phyloP scores from a whole-genome alignment of 1,139 yeast genomes.

The Kodamaea derodonti region DNA sequence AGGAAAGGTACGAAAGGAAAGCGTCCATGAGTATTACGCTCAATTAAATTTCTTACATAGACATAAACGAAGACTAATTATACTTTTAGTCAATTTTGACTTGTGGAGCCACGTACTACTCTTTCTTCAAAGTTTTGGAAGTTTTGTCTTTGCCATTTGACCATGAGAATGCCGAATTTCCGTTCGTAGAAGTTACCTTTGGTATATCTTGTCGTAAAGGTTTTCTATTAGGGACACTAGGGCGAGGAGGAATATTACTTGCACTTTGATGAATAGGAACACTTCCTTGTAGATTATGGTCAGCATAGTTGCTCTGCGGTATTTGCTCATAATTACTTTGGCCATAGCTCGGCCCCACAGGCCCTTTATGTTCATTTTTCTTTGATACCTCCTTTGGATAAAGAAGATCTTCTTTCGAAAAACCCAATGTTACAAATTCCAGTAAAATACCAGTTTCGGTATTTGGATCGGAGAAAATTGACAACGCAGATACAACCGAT shows the following conservation, averaged over 20 bases:
- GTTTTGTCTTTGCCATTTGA: neutral
- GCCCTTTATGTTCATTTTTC: too few relatives aligned
- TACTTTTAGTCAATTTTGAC: too few relatives aligned
- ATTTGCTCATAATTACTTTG: too few relatives aligned
- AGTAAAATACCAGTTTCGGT: slow-evolving; percentile 1
- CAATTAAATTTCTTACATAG: too few relatives aligned
- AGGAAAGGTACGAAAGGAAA: neutral
- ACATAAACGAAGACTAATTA: too few relatives aligned
- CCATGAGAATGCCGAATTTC: neutral
- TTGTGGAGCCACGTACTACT: too few relatives aligned
- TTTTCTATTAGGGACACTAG: neutral
- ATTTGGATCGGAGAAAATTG: slow-evolving; percentile 8
- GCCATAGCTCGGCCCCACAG: too few relatives aligned
- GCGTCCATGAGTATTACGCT: too few relatives aligned
- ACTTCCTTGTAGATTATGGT: too few relatives aligned
- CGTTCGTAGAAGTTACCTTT: slow-evolving; percentile 1
- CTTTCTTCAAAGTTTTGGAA: neutral
- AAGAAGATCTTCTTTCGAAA: slow-evolving; percentile 4
- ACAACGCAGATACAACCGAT: slow-evolving; percentile 20
- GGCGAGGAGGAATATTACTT: neutral
- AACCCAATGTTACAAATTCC: slow-evolving; percentile 11
- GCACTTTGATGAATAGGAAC: too few relatives aligned
- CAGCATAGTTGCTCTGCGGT: too few relatives aligned
- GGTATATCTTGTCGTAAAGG: neutral
- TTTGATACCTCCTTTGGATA: too few relatives aligned